A percentile compares a stretch with the other conserved stretches of the same genome.
Conservation (phyloP, 768 basidiomycete species). For the Cystofilobasidium bisporidii region DNA sequence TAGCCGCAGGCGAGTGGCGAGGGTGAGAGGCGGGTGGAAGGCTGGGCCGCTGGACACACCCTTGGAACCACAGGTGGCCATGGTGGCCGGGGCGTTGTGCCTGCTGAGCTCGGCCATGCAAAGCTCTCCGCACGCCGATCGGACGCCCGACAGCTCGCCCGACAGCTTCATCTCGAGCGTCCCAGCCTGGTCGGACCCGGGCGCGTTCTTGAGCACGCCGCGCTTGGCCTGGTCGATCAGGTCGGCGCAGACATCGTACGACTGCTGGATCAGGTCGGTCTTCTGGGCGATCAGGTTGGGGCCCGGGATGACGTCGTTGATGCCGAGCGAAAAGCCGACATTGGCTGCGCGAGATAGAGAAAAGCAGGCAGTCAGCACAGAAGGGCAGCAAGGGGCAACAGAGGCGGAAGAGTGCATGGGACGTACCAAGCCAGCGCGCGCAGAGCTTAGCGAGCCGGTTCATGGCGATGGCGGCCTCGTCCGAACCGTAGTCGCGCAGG, state of each 20-base stretch:
- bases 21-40: too few relatives aligned
- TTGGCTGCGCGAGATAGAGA: conserved; percentile 55
- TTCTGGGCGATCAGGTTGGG: conserved; percentile 69
- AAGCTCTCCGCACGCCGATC: conserved; percentile 89
- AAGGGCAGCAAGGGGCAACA: not conserved
- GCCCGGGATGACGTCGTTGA: conserved; percentile 97
- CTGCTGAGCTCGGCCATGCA: conserved; percentile 98
- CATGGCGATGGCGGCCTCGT: conserved; percentile 92
- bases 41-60: too few relatives aligned
- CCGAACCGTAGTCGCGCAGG: conserved; percentile 87
- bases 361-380: conserved; percentile 11
- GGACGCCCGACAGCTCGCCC: conserved; percentile 81
- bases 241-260: conserved; percentile 76
- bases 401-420: not conserved
- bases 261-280: conserved; percentile 71
- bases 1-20: too few relatives aligned
- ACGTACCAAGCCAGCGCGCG: conserved; percentile 79
- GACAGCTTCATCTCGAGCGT: conserved; percentile 96
- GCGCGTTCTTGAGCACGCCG: conserved; percentile 86
- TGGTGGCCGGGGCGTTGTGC: conserved; percentile 92
- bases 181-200: conserved; percentile 95
- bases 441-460: conserved; percentile 89
- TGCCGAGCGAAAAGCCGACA: conserved; percentile 92
- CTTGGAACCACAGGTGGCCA: conserved; percentile 99
- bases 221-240: conserved; percentile 82